Conservation (phyloP, 768 basidiomycete species). For the Tricholoma saponaceum region DNA sequence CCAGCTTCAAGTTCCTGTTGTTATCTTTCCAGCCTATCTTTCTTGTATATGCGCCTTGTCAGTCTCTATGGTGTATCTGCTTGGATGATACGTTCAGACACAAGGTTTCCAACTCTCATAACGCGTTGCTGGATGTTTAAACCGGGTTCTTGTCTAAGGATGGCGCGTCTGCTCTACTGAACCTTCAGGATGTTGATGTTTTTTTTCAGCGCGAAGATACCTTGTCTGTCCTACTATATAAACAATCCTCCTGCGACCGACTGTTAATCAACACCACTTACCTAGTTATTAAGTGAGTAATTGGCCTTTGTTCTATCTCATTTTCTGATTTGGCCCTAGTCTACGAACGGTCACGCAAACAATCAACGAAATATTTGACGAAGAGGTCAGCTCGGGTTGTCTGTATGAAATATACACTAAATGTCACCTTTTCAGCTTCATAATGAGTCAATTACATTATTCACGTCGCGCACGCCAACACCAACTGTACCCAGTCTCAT, state of each 20-base stretch:
- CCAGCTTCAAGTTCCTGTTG: no score
- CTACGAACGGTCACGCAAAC: background rate
- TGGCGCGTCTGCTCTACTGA: background rate
- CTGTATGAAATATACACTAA: background rate
- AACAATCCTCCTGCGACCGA: background rate
- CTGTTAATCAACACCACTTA: background rate
- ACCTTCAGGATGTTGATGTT: background rate
- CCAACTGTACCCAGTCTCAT: background rate
- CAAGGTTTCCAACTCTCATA: background rate
- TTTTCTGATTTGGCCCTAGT: background rate
- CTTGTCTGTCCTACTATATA: background rate
- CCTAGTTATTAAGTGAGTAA: background rate
- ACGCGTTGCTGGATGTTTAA: background rate
- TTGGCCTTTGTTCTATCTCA: background rate
- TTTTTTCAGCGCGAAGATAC: background rate
- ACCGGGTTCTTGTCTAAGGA: background rate
- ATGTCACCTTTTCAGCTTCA: background rate
- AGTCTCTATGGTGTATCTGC: background rate
- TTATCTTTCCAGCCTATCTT: no score
- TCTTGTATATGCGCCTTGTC: background rate
- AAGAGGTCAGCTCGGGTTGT: background rate
- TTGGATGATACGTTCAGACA: background rate
- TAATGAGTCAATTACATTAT: background rate
- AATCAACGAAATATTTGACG: background rate
- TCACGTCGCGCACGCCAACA: background rate